Percentiles rank a stretch among this genome's conserved stretches.
These are phyloP conservation scores for Sicyos baderoa DNA, from an alignment of 306 rosid genomes.

Conservation along the genomic window DNA sequence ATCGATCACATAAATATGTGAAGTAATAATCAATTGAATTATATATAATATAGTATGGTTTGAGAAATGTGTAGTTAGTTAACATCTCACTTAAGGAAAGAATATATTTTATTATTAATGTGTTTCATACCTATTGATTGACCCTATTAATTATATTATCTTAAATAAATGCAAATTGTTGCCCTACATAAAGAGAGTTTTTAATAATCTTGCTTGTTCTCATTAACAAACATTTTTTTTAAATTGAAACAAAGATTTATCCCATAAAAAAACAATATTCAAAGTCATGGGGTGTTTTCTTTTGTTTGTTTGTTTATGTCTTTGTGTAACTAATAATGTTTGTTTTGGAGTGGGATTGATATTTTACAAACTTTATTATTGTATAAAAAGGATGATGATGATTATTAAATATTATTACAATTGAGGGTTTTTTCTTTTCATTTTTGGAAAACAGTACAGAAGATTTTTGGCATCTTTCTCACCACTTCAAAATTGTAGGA, in stretches of 20 bases:
- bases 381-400: too few relatives aligned
- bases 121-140: neutral
- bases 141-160: constrained; percentile 4
- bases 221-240: neutral
- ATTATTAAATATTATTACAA: neutral
- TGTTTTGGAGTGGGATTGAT: neutral
- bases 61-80: neutral
- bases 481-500: constrained; percentile 16
- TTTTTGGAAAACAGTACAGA: neutral
- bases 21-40: neutral
- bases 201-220: neutral
- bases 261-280: too few relatives aligned
- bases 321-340: too few relatives aligned
- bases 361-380: neutral
- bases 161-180: neutral
- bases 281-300: neutral
- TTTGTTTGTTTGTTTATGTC: neutral
- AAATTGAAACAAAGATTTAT: neutral
- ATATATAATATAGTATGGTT: neutral
- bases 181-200: neutral
- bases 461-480: constrained; percentile 8
- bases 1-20: too few relatives aligned
- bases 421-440: neutral
- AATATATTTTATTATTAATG: neutral
- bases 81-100: neutral